Percentiles rank a stretch among this genome's conserved stretches.
phyloP scores from a whole-genome alignment of 306 rosid species.

The Datisca glomerata region DNA sequence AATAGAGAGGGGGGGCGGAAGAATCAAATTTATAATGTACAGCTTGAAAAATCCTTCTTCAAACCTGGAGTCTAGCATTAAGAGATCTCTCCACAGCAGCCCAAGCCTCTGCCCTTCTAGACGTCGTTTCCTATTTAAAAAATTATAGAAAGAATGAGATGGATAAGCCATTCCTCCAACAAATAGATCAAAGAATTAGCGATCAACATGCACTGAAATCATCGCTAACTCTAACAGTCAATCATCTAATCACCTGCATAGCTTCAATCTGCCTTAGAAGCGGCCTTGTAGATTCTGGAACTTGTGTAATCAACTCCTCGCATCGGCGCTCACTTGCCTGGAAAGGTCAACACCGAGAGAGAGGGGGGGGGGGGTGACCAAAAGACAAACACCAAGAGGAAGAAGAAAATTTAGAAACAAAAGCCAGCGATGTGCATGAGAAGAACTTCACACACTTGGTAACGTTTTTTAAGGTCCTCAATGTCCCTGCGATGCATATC shows the following conservation, averaged over 20 bases:
- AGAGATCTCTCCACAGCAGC: slow-evolving; percentile 92
- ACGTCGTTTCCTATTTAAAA: slow-evolving; percentile 73
- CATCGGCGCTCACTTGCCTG: slow-evolving; percentile 99
- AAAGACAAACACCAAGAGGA: too few species aligned
- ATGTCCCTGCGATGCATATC: slow-evolving; percentile 83
- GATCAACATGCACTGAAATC: slow-evolving; percentile 1
- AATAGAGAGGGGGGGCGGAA: too few species aligned
- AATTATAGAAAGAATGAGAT: slow-evolving; percentile 21
- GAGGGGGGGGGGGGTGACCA: too few species aligned
- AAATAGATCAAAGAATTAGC: slow-evolving; percentile 14
- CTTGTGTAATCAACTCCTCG: slow-evolving; percentile 92
- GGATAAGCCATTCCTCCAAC: slow-evolving; percentile 12
- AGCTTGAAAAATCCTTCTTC: slow-evolving; percentile 13
- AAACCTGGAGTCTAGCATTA: slow-evolving; percentile 89
- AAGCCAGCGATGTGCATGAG: slow-evolving; percentile 10
- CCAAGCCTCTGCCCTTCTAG: slow-evolving; percentile 94
- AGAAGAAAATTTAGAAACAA: not conserved
- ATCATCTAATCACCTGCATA: slow-evolving; percentile 62
- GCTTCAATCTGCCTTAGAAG: slow-evolving; percentile 98
- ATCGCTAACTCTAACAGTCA: not conserved
- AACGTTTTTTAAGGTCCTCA: slow-evolving; percentile 93
- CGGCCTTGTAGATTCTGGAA: slow-evolving; percentile 98
- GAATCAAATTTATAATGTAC: too few species aligned
- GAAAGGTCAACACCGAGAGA: too few species aligned
- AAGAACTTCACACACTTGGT: slow-evolving; percentile 50